Evolutionary conservation across 148 eudicot species (phyloP), one percentile per base, ranked within the genome.

Genomic region (Pharnaceum exiguum): DNA sequence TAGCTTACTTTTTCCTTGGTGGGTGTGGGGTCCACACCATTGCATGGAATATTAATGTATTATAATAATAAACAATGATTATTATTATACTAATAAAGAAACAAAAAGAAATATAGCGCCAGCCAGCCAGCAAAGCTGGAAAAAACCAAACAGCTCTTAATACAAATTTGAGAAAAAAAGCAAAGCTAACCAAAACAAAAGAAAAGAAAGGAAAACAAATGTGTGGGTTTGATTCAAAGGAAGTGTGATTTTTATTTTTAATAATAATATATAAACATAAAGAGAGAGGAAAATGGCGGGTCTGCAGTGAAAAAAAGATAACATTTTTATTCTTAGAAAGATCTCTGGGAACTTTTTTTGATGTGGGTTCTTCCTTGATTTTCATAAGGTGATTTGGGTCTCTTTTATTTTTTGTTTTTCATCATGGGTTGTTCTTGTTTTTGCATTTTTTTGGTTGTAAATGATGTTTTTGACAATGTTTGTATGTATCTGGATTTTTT

Each of bases 181-280:
- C n/a, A n/a, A n/a, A n/a, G n/a, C n/a, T n/a, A n/a, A n/a, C n/a
- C n/a, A n/a, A n/a, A n/a, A n/a, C n/a, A n/a, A n/a, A n/a, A n/a
- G n/a, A n/a, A n/a, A n/a, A n/a, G n/a, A n/a, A n/a, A n/a, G n/a
- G n/a, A n/a, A n/a, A n/a, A n/a, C n/a, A n/a, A 56, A 52, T 68
- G 43, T 60, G 73, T 69, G 57, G 73, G 68, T 62, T 69, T 69
- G 28, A 56, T 70, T 63, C 51, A 43, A 38, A 55, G 43, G 62
- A 55, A 36, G 30, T 55, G 50, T 37, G 51, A n/a, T 28, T 62
- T 19, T 50, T 18, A 60, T 44, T 15, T 21, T 25, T 15, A 18
- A 35, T 35, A 15, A 13, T 5, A 43, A 12, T 25, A 15, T 52
- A 21, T 37, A 46, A 11, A 24, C 5, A 35, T 17, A 44, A 44